Conservation (phyloP, 768 basidiomycete genomes). For the Tephrocybe sp. region DNA sequence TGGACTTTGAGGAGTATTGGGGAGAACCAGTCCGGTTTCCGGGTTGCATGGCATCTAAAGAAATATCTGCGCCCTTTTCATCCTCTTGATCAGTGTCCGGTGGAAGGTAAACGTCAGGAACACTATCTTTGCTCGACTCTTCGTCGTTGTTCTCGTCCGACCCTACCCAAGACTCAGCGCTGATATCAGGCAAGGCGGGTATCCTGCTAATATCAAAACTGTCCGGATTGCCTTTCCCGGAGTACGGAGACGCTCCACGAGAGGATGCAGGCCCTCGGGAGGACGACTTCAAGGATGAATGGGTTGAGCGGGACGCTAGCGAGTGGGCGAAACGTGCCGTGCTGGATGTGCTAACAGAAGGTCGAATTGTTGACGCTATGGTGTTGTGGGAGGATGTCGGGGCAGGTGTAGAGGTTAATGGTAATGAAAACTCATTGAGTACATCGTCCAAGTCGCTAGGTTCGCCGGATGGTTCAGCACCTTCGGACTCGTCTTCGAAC, state of each 20-base stretch:
- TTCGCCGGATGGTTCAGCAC: constrained; percentile 26
- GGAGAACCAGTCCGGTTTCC: constrained; percentile 57
- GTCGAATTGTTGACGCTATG: constrained; percentile 44
- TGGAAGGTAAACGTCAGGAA: constrained; percentile 53
- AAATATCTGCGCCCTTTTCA: constrained; percentile 36
- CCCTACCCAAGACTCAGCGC: constrained; percentile 27
- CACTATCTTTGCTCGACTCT: constrained; percentile 45
- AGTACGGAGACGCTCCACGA: constrained; percentile 26
- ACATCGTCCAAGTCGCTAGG: constrained; percentile 38
- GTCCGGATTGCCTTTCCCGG: constrained; percentile 31
- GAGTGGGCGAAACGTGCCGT: constrained; percentile 48
- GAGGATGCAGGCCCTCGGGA: constrained; percentile 27
- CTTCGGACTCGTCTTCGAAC: constrained; percentile 59
- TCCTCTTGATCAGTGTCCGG: constrained; percentile 41
- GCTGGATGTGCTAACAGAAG: constrained; percentile 42
- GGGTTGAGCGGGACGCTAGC: constrained; percentile 50
- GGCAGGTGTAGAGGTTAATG: constrained; percentile 68
- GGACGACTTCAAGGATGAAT: constrained; percentile 49
- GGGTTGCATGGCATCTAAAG: constrained; percentile 58
- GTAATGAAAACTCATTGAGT: constrained; percentile 39
- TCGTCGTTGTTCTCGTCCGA: constrained; percentile 35
- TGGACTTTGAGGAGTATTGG: constrained; percentile 31
- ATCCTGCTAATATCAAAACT: constrained; percentile 64
- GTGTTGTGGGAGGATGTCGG: constrained; percentile 42
- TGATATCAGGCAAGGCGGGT: constrained; percentile 47